Percentiles rank a stretch among this genome's conserved stretches.
phyloP scores from a whole-genome alignment of 768 basidiomycete genomes.

The Astraeus odoratus region DNA sequence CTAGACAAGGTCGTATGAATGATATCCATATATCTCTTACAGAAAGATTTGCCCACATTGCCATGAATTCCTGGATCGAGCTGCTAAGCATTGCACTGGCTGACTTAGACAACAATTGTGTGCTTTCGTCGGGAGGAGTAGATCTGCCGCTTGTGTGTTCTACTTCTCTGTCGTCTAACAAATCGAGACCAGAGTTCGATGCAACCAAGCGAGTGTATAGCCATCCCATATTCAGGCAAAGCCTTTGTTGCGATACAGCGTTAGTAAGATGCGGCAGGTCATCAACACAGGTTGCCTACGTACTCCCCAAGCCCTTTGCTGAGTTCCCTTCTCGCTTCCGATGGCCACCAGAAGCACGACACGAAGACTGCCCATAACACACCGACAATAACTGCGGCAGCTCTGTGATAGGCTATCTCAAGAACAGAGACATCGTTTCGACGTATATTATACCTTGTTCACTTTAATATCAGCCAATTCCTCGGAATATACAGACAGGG shows the following conservation, averaged over 20 bases:
- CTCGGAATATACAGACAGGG: background rate
- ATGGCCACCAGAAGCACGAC: conserved; percentile 92
- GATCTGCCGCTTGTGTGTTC: conserved; percentile 1
- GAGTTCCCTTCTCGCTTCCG: conserved; percentile 86
- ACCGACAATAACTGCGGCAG: conserved; percentile 74
- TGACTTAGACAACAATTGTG: conserved; percentile 27
- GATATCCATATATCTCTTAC: background rate
- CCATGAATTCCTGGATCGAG: conserved; percentile 84
- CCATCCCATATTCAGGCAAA: conserved; percentile 91
- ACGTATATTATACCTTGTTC: conserved; percentile 69
- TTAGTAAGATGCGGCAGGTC: background rate
- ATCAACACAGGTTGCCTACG: conserved; percentile 18
- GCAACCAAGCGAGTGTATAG: conserved; percentile 89
- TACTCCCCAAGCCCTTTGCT: conserved; percentile 84
- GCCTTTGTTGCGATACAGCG: conserved; percentile 38
- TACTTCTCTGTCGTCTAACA: conserved; percentile 19
- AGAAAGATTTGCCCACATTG: conserved; percentile 55
- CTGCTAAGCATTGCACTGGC: conserved; percentile 42
- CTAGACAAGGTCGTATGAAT: conserved; percentile 32
- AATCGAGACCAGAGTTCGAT: conserved; percentile 69
- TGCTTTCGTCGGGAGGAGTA: conserved; percentile 24
- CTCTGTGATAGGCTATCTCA: conserved; percentile 70
- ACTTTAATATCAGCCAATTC: background rate
- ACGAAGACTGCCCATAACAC: conserved; percentile 87
- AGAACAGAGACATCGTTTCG: conserved; percentile 54